A percentile compares a stretch with the other conserved stretches of the same genome.
phyloP scores from a whole-genome alignment of 352 stramenopile genomes.

The Pythium biforme region DNA sequence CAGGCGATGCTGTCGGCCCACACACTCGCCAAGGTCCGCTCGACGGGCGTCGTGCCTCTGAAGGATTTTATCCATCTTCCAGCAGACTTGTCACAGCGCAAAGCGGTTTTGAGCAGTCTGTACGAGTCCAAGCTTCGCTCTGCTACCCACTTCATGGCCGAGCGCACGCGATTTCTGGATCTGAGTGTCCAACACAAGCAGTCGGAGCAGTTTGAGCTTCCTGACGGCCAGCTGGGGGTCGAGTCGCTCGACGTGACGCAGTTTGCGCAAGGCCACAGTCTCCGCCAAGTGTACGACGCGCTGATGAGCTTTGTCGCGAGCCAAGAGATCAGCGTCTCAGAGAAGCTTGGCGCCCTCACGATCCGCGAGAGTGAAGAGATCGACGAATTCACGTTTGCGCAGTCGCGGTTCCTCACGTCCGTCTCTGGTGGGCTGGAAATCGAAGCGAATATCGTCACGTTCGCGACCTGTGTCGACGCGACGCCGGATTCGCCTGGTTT shows the following conservation, averaged over 20 bases:
- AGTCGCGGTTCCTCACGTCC: conserved; percentile 1
- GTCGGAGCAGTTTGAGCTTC: conserved; percentile 1
- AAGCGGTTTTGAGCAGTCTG: background rate
- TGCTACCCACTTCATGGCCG: background rate
- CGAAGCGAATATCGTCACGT: conserved; percentile 6
- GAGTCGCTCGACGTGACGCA: conserved; percentile 1
- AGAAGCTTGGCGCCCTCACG: conserved; percentile 16
- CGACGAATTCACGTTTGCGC: background rate
- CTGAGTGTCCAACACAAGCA: background rate
- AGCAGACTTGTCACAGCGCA: background rate
- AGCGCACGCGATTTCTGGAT: conserved; percentile 7
- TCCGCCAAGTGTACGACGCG: conserved; percentile 17
- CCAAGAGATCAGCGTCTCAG: conserved; percentile 21
- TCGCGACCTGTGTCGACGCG: background rate
- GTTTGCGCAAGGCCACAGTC: conserved; percentile 1
- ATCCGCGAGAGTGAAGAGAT: conserved; percentile 17
- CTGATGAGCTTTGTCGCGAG: conserved; percentile 10
- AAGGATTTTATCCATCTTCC: background rate
- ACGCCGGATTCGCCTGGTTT: background rate
- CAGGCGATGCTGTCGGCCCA: conserved; percentile 5
- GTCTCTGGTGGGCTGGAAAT: background rate
- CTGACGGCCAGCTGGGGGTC: background rate
- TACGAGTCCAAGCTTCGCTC: background rate
- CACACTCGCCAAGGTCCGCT: background rate
- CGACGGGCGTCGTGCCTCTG: background rate